Base-by-base conservation (phyloP, 2,329 filamentous ascomycete species). In the Penicillium sclerotiorum region DNA sequence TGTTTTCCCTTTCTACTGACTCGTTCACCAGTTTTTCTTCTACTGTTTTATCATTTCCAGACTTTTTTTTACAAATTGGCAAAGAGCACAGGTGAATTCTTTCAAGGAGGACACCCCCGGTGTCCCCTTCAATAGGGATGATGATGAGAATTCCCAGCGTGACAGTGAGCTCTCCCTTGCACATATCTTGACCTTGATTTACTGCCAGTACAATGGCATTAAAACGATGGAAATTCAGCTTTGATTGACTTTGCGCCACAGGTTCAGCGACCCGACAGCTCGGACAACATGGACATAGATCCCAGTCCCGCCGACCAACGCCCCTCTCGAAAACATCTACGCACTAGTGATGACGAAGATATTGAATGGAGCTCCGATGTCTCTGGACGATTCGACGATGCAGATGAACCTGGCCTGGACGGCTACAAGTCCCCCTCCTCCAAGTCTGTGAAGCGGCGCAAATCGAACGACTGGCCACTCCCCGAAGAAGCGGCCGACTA, bases 391-490 rank as follows among this genome's bases (percentile, higher is more conserved):
- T 71, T 70, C 25, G 69, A 72, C 27, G 67, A 72, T 39, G 65
- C 67, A 8, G 62, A 72, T 22, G 67, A 71, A 41, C 53, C 53
- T 11, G 58, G 59, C 17, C 50, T 61, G 11, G 57, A 62, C 8
- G 56, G 54, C 8, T 55, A 41, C 47, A 45, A 53, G 5, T 62
- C 60, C 2, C 54, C 59, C 1, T 59, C 61, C 4, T 53, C 52
- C 11, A 70, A 72, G 47, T 70, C 67, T 0, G 64, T 65, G 9
- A 79, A 79, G 56, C 68, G 75, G 38, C 69, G 71, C 13, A 69
- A 75, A 17, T 70, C 69, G 4, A 73, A 72, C 37, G 72, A 77
- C 47, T 78, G 76, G 76, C 74, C 75, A 12, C 56, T 76, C 7
- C 56, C 52, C 8, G 63, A 63, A 7, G 57, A 60, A 47, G 53